Base-by-base conservation (phyloP, 768 basidiomycete species). In the Kwoniella sp. region DNA sequence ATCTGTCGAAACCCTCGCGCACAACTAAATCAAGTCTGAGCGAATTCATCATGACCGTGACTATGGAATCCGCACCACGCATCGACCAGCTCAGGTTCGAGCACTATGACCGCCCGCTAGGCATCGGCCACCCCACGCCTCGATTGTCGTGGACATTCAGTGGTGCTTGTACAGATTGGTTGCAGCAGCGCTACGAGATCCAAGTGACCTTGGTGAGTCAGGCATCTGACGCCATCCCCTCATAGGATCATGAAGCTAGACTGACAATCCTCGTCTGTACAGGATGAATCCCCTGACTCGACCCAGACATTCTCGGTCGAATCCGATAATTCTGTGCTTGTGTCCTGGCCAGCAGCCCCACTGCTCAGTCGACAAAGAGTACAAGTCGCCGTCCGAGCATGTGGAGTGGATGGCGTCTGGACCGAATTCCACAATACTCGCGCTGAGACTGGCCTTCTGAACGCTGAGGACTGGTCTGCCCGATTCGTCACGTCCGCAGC, bases 101-200 rank as follows among this genome's bases (percentile, higher is more conserved):
- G 45, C 63, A 66, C 13, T 65, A 62, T 15, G 11, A 30, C 12
- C n/a, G 26, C 25, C 26, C 51, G 13, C 30, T 67, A 11, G 71
- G 68, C 5, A 56, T 72, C 38, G 55, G 34, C 23, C 45, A 55
- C 28, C 26, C 58, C 30, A 29, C 54, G 5, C 71, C 71, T 60
- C 22, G 71, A 30, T 53, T 74, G 17, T 65, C 68, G 8, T 74
- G 73, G 73, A 63, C 63, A 12, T 70, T 70, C 41, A 20, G 30
- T 4, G 57, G 58, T 3, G 26, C 13, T 23, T 55, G 58, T 1
- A 41, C 2, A 8, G 68, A 70, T 47, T 74, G 73, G 73, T 17
- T 17, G 5, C 73, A 74, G 53, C 17, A 37, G 20, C 52, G 60
- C 17, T 74, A 74, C 56, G 65, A 58, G 31, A 61, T 61, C 30